Base-by-base conservation (phyloP, 2,329 filamentous ascomycete species). In the Venturia effusa region DNA sequence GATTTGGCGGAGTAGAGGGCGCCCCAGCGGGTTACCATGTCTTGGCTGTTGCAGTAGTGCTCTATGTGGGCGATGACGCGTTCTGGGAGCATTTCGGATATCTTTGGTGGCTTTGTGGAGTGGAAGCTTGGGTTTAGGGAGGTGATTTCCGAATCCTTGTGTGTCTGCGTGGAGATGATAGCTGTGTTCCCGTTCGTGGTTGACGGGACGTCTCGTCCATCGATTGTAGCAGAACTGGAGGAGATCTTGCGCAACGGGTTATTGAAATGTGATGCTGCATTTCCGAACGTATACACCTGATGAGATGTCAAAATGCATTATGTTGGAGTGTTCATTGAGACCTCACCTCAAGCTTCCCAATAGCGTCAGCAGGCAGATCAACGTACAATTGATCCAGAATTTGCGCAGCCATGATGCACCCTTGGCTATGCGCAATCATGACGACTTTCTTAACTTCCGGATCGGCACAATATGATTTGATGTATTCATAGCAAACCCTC, bases 211-310 rank as follows among this genome's bases (percentile, higher is more conserved):
- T 45, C 61, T n/a, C 27, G 61, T 19, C 43, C 40, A 22, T 62
- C 61, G 32, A 62, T 51, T n/a, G 40, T 24, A 3, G 3, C 13
- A 27, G 45, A 11, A 10, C 22, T 34, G 6, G 59, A 10, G 4
- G 41, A 61, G 67, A 66, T 64, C 65, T 82, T 80, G 3, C 81
- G 78, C 67, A 84, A 81, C 0, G 89, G 89, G 67, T 91, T 90
- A 73, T 91, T 92, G 77, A 91, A 92, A 72, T 92, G 88, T 69
- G 90, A 90, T 0, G 89, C 87, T 0, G 88, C 89, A 64, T 84
- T 88, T 34, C 88, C 89, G 71, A 93, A 93, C 0, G 89, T 92
- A 73, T 81, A 82, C 11, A 93, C 83, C 73, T 93, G 88, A 15
- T 7, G 27, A 30, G 17, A 13, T 45, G 24, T 61, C 10, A 61